Conservation (phyloP, 345 rosid species). For the Mallotus nudiflorus region DNA sequence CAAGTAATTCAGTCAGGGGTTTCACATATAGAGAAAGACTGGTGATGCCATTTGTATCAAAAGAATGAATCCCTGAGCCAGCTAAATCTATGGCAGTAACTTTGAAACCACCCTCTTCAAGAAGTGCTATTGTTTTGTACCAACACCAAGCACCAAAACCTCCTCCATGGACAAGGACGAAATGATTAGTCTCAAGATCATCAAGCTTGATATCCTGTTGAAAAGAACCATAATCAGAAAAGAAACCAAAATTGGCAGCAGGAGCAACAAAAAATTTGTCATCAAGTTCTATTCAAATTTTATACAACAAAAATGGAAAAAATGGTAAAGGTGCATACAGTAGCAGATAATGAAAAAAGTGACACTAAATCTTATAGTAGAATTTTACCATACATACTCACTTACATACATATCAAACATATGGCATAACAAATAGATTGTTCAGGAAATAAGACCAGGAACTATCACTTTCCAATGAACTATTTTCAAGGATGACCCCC, state of each 20-base stretch:
- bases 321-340: not conserved
- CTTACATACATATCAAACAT: too few species aligned
- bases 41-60: constrained; percentile 58
- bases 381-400: too few species aligned
- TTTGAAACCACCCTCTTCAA: constrained; percentile 84
- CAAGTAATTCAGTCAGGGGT: constrained; percentile 78
- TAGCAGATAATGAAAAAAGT: not conserved
- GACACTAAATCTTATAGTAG: too few species aligned
- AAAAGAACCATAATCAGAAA: constrained; percentile 13
- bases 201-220: constrained; percentile 67
- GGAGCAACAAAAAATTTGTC: constrained; percentile 12
- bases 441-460: not conserved
- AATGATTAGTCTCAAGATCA: constrained; percentile 79
- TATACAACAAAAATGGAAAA: not conserved
- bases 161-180: constrained; percentile 93
- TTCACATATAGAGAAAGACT: constrained; percentile 82
- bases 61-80: constrained; percentile 89
- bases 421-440: not conserved
- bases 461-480: not conserved
- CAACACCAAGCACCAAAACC: constrained; percentile 99
- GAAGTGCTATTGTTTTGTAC: constrained; percentile 93
- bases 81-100: constrained; percentile 89
- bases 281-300: not conserved
- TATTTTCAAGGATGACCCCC: not conserved
- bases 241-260: not conserved